Base-by-base conservation (phyloP, 208 protist species). In the Acanthamoeba triangularis region DNA sequence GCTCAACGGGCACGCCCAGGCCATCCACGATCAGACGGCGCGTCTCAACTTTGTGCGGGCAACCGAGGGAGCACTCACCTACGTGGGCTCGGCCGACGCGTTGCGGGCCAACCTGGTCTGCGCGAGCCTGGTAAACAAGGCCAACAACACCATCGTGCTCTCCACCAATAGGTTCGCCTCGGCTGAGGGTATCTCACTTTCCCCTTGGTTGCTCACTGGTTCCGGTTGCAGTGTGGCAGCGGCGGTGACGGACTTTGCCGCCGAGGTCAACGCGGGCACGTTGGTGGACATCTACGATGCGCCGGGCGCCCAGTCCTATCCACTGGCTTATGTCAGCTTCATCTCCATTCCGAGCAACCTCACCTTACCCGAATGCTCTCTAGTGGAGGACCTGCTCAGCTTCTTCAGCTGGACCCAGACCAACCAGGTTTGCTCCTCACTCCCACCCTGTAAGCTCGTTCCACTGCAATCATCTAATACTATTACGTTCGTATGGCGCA, bases 371-470 rank as follows among this genome's bases (percentile, higher is more conserved):
- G 63, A 72, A 14, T 72, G 63, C 63, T 37, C 63, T 14, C 63
- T 16, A 1, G 63, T 72, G 63, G 28, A 8, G 3, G 30, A 72
- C n/a, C 63, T 72, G 63, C 63, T 72, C n/a, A 72, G 3, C 23
- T 72, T 72, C 63, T 35, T 72, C 63, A 72, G 63, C 63, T 72
- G 63, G 63, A 72, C 63, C 10, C 63, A 72, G n/a, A 72, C 63
- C n/a, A 72, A 72, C 63, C 63, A 72, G 61, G 23, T 56, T 20
- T 18, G 52, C 49, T 5, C 49, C 13, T 5, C 13, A n/a, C n/a
- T n/a, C n/a, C n/a, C n/a, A n/a, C n/a, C n/a, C n/a, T n/a, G n/a
- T n/a, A n/a, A n/a, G n/a, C n/a, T n/a, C n/a, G n/a, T n/a, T n/a
- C n/a, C n/a, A n/a, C n/a, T n/a, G n/a, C n/a, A n/a, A n/a, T n/a